Conservation (phyloP, 352 stramenopile species). For the Phytophthora boehmeriae region DNA sequence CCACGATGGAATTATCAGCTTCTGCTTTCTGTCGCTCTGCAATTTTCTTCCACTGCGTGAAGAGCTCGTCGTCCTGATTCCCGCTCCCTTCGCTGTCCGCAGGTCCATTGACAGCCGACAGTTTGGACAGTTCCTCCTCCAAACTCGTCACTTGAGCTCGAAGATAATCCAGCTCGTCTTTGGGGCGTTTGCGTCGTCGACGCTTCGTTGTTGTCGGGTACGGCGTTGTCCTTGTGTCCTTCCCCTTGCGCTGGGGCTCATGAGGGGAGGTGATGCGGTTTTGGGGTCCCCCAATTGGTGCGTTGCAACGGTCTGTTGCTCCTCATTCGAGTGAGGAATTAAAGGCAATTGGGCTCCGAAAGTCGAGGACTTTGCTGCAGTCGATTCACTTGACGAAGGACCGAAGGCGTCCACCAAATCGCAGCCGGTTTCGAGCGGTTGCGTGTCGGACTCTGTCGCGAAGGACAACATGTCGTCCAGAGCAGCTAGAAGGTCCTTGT, state of each 20-base stretch:
- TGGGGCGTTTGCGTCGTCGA: conserved; percentile 32
- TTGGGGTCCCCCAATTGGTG: neutral
- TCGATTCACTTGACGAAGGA: neutral
- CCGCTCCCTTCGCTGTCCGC: neutral
- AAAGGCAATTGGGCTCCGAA: neutral
- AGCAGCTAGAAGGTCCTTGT: conserved; percentile 26
- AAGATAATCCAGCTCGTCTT: conserved; percentile 43
- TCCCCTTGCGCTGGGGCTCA: conserved; percentile 8
- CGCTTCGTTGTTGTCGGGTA: conserved; percentile 17
- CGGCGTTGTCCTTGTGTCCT: conserved; percentile 15
- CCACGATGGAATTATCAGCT: conserved; percentile 21
- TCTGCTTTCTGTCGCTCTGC: conserved; percentile 28
- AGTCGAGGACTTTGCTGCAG: neutral
- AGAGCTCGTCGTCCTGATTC: conserved; percentile 25
- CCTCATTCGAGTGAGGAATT: neutral
- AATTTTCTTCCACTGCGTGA: conserved; percentile 27
- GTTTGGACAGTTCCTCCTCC: conserved; percentile 29
- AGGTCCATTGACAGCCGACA: conserved; percentile 5
- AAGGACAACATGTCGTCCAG: conserved; percentile 31
- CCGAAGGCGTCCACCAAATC: conserved; percentile 27
- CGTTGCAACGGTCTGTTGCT: neutral
- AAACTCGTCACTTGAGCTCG: conserved; percentile 24
- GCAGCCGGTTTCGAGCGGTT: conserved; percentile 15
- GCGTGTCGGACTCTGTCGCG: neutral
- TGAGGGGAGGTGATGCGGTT: neutral